phyloP scores from a whole-genome alignment of 306 rosid genomes.

The Herpetospermum pedunculosum region DNA sequence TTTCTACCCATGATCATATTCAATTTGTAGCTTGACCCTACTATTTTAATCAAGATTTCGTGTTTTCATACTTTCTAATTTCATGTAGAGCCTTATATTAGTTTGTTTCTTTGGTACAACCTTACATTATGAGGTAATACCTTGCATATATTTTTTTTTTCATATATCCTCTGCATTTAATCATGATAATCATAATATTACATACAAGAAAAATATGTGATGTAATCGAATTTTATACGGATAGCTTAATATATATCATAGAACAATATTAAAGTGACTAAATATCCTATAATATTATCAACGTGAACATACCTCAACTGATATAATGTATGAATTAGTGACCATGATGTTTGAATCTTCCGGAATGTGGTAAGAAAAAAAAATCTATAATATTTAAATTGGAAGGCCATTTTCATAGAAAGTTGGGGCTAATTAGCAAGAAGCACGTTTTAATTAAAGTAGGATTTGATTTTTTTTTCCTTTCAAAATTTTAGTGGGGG shows the following conservation, averaged over 20 bases:
- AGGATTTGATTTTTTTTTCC: no score
- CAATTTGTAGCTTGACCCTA: no score
- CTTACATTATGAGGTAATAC: background rate
- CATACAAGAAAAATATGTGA: no score
- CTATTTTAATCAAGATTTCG: background rate
- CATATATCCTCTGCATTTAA: no score
- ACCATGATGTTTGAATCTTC: no score
- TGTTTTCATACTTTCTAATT: background rate
- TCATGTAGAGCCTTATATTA: no score
- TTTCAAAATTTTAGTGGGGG: background rate
- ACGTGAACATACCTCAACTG: no score
- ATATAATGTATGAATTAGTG: no score
- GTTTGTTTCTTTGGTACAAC: background rate
- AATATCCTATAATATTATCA: background rate
- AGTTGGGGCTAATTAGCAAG: background rate
- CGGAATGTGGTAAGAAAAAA: no score
- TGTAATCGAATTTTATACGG: background rate
- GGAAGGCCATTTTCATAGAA: background rate
- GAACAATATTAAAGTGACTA: background rate
- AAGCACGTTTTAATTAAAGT: background rate
- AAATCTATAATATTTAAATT: no score
- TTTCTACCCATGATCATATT: background rate
- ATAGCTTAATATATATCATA: background rate
- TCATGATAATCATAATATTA: no score
- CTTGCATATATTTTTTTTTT: background rate